Evolutionary conservation across 129 eudicot species (phyloP).

Genomic region (Erigeron canadensis): DNA sequence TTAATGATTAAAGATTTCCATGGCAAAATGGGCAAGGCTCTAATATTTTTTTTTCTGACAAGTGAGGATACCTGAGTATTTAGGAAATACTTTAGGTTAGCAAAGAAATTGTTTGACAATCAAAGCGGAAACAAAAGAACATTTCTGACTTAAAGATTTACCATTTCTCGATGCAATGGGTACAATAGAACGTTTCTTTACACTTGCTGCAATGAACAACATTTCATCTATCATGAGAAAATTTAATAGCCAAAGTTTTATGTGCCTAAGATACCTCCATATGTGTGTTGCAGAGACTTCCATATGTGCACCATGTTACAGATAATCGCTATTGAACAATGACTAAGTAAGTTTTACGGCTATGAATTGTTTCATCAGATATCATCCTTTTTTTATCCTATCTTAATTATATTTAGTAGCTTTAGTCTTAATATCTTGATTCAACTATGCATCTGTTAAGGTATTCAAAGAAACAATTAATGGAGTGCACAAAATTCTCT

Average conservation of each 20-base stretch:
- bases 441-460: neutral
- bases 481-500: constrained; percentile 1
- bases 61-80: constrained; percentile 59
- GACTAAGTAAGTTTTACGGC: neutral
- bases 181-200: constrained; percentile 11
- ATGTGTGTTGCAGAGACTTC: neutral
- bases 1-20: constrained; percentile 22
- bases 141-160: constrained; percentile 3
- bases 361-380: neutral
- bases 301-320: neutral
- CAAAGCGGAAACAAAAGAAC: neutral
- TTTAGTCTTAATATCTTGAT: neutral
- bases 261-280: neutral
- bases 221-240: neutral
- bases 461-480: constrained; percentile 1
- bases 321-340: neutral
- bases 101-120: neutral
- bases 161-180: constrained; percentile 4
- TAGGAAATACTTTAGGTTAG: constrained; percentile 1
- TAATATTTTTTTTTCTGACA: constrained; percentile 53
- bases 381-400: neutral
- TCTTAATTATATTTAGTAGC: too few species aligned
- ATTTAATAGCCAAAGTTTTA: neutral
- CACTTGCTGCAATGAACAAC: neutral
- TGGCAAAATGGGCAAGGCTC: constrained; percentile 76